A percentile compares a stretch with the other conserved stretches of the same genome.
These are phyloP conservation scores for Paramarasmius palmivorus DNA, from an alignment of 1,284 basidiomycete species.

Conservation along the genomic window DNA sequence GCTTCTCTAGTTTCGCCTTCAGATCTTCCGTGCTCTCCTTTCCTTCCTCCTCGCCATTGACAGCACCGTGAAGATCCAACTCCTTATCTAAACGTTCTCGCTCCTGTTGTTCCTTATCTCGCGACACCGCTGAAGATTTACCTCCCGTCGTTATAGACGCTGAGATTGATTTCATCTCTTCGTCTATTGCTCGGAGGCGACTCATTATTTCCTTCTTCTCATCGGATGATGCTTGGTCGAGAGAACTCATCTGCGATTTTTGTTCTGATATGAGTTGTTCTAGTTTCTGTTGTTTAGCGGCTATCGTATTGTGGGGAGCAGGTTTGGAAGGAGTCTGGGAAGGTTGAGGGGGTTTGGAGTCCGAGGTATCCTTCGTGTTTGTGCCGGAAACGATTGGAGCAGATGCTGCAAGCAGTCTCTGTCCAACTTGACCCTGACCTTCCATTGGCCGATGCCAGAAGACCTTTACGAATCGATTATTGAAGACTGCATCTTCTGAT, in stretches of 20 bases:
- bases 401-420: slow-evolving; percentile 76
- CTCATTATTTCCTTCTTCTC: slow-evolving; percentile 85
- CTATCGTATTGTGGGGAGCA: slow-evolving; percentile 38
- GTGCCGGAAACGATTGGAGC: slow-evolving; percentile 71
- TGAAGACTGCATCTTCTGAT: slow-evolving; percentile 90
- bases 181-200: slow-evolving; percentile 75
- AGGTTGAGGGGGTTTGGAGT: slow-evolving; percentile 25
- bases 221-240: slow-evolving; percentile 61
- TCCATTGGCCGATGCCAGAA: slow-evolving; percentile 93
- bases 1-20: slow-evolving; percentile 76
- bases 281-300: slow-evolving; percentile 74
- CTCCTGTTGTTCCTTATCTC: slow-evolving; percentile 53
- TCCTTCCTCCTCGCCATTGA: slow-evolving; percentile 34
- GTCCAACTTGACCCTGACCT: slow-evolving; percentile 78
- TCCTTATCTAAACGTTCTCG: slow-evolving; percentile 75
- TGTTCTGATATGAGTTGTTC: slow-evolving; percentile 90
- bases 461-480: slow-evolving; percentile 92
- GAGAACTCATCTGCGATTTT: slow-evolving; percentile 79
- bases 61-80: slow-evolving; percentile 61
- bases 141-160: too few species aligned
- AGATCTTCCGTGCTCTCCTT: slow-evolving; percentile 71
- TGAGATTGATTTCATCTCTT: slow-evolving; percentile 68
- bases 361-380: slow-evolving; percentile 24
- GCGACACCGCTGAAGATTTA: slow-evolving; percentile 27
- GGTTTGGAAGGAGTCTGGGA: slow-evolving; percentile 18